Evolutionary conservation across 1,284 basidiomycete genomes (phyloP), one percentile per base, ranked within the genome.

Genomic region (Peniophora sp.): DNA sequence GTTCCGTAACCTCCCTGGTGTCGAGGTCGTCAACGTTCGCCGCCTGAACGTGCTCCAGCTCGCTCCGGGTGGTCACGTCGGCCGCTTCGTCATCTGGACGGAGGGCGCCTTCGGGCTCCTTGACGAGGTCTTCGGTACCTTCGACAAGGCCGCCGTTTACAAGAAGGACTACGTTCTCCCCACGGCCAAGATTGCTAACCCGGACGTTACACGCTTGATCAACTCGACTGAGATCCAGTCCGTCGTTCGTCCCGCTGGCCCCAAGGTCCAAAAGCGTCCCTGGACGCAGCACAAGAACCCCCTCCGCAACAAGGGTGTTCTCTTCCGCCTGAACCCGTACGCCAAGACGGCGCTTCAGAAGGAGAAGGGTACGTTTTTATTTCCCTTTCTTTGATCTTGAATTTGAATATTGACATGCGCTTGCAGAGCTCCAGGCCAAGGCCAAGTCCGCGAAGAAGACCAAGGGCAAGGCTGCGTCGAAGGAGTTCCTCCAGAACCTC

Each of bases 241-340:
- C 52, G 89, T 97, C 64, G 83, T 97, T 62, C 92, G 95, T 65
- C 88, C 91, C 52, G 87, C 90, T 56, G 85, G 85, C 59, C 73
- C 83, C 56, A 86, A 89, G 70, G 65, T 75, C 56, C 87, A 88
- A 73, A 93, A 91, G 71, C 88, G 94, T 66, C 94, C 95, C 59
- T 97, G 92, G 91, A 94, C 93, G 59, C 96, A 98, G 79, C 95
- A 95, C 89, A 98, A 98, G 90, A 98, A 98, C 82, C 94, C 96
- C 53, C 83, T 97, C 65, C 74, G 84, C 74, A 99, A 99, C 90
- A 94, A 92, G 77, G 89, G 83, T 55, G 79, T 97, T 63, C 85
- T 99, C 68, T 97, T 96, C 93, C 88, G 95, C 64, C 83, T 99
- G 74, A 99, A 99, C 84, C 97, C 97, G 52, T 99, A 99, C 75